Evolutionary conservation across 2,329 filamentous ascomycete species (phyloP), one percentile per base, ranked within the genome.

Genomic region (Fusarium temperatum): DNA sequence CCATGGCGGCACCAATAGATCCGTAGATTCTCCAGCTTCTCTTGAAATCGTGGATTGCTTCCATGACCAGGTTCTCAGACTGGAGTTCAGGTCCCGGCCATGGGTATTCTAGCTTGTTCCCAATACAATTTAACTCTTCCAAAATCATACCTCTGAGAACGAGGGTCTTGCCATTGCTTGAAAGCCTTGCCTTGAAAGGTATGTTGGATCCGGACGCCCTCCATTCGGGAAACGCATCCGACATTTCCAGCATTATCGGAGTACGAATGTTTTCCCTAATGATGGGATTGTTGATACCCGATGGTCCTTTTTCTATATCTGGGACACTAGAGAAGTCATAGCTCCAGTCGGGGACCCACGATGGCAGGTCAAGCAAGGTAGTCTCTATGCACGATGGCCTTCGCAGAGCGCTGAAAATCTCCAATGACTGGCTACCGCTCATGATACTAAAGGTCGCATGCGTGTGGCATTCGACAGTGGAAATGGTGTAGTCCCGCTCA

Each of bases 11-110:
- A 10, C 47, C 47, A 8, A 50, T 50, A 1, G 45, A 30, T 4
- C 14, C 0, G 5, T 17, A 17, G 14, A 48, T 48, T 4, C 20
- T 48, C 45, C 26, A 30, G 1, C 5, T 30, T 48, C 45, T 17
- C 26, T n/a, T 30, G 7, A 48, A 48, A 8, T 48, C 26, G 14
- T n/a, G 20, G 7, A 6, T 6, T 1, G 45, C 8, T 9, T 48
- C 26, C 14, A 0, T 30, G 5, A 48, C 0, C 0, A 48, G 3
- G 7, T 1, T 48, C 6, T 6, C 26, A 6, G 20, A 17, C 2
- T 30, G 45, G 17, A 17, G 4, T 48, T 48, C 45, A 48, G 45
- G 45, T 6, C 45, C 45, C 2, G 26, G 14, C 26, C 28, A 48
- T 0, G 14, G 26, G 10, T 48, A 48, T 48, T 30, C 45, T 2